These are phyloP conservation scores for Streptanthus diversifolius DNA, from an alignment of 345 rosid species.

Conservation along the genomic window DNA sequence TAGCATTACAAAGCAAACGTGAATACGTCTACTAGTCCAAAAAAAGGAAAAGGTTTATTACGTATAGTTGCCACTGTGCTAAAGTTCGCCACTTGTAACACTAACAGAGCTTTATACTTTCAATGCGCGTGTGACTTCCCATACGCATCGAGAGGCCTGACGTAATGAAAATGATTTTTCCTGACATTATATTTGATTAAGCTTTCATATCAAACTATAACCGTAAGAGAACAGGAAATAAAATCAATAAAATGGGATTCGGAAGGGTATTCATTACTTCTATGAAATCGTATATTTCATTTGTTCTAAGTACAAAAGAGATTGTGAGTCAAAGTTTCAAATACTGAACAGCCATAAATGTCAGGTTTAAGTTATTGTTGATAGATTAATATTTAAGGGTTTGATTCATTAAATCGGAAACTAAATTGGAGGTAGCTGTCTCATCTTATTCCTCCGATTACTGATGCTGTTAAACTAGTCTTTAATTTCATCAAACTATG, in stretches of 20 bases:
- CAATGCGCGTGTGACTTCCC: conserved; percentile 10
- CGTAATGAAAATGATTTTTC: conserved; percentile 16
- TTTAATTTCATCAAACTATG: too few species aligned
- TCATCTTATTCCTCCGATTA: background rate
- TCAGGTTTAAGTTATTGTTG: background rate
- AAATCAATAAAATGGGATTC: background rate
- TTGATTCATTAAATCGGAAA: background rate
- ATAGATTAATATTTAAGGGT: background rate
- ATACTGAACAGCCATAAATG: background rate
- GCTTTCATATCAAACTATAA: background rate
- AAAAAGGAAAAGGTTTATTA: conserved; percentile 3
- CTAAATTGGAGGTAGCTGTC: background rate
- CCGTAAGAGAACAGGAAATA: background rate
- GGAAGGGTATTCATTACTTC: background rate
- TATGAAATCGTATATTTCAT: background rate
- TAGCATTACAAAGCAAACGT: conserved; percentile 4
- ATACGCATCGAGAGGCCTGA: conserved; percentile 18
- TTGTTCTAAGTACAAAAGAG: background rate
- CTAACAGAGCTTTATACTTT: conserved; percentile 10
- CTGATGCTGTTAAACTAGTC: too few species aligned
- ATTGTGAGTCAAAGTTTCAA: background rate
- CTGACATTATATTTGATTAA: background rate
- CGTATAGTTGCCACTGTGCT: conserved; percentile 19
- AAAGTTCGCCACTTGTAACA: conserved; percentile 35
- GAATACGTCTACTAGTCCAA: background rate